Evolutionary conservation across 2,329 filamentous ascomycete species (phyloP).

Genomic region (Penicillium sclerotiorum): DNA sequence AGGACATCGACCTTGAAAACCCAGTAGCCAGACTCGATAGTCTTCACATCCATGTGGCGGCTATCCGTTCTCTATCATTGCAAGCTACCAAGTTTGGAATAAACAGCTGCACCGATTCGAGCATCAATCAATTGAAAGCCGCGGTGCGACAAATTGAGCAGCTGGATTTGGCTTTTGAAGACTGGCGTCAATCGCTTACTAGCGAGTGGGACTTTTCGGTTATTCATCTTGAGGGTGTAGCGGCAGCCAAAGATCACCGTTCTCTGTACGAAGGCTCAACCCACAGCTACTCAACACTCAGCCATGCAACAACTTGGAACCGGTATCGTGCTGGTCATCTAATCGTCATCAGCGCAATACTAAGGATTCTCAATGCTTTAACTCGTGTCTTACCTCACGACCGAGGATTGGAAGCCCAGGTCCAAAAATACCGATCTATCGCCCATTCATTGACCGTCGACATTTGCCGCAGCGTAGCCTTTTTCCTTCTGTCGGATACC

Average conservation of each 20-base stretch:
- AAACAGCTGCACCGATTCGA: not conserved
- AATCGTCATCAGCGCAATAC: conserved; percentile 22
- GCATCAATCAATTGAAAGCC: not conserved
- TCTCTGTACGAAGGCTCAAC: not conserved
- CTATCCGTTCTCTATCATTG: not conserved
- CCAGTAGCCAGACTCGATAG: not conserved
- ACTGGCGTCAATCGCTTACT: not conserved
- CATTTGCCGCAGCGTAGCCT: not conserved
- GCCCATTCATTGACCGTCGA: not conserved
- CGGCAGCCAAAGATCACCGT: not conserved
- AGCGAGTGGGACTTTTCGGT: conserved; percentile 11
- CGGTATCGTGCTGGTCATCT: conserved; percentile 24
- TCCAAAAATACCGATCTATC: not conserved
- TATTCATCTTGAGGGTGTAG: not conserved
- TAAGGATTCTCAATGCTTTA: conserved; percentile 5
- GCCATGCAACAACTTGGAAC: conserved; percentile 26
- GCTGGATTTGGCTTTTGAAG: not conserved
- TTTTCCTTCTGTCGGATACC: not conserved
- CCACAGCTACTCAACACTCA: conserved; percentile 16
- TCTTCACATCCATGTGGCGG: not conserved
- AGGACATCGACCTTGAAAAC: not conserved
- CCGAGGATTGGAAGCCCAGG: not conserved
- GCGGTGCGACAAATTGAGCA: not conserved
- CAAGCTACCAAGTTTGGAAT: no score
- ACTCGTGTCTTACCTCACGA: not conserved